Percentiles rank a stretch among this genome's conserved stretches.
Evolutionary conservation across 2,329 filamentous ascomycete species (phyloP).

Genomic region (Emmonsiellopsis sp.): DNA sequence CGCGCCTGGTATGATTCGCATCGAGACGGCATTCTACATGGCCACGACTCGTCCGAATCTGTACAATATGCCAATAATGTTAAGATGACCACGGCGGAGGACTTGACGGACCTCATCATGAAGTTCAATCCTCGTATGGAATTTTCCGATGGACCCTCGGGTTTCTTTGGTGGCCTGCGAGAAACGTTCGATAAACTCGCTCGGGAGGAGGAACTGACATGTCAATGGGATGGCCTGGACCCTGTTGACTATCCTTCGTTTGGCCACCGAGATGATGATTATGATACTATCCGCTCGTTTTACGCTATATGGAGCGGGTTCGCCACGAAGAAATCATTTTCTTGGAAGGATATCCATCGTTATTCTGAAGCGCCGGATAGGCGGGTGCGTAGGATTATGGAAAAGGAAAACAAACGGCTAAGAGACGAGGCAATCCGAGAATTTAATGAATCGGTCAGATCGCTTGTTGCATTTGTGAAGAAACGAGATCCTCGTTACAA

Average conservation of each 20-base stretch:
- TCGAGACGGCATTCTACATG: constrained; percentile 69
- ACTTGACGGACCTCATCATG: constrained; percentile 68
- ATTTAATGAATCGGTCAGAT: constrained; percentile 86
- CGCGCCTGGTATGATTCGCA: constrained; percentile 97
- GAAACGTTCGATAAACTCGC: constrained; percentile 73
- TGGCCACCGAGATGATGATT: constrained; percentile 63
- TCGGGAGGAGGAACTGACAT: constrained; percentile 67
- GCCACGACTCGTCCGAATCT: constrained; percentile 39
- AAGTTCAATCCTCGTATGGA: constrained; percentile 70
- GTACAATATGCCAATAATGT: constrained; percentile 58
- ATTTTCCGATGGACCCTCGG: constrained; percentile 67
- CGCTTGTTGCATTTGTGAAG: constrained; percentile 76
- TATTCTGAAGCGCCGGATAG: constrained; percentile 82
- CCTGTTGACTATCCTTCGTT: constrained; percentile 68
- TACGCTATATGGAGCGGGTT: constrained; percentile 76
- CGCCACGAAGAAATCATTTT: constrained; percentile 72
- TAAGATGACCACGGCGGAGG: constrained; percentile 67
- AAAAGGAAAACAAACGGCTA: constrained; percentile 83
- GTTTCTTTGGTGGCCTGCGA: constrained; percentile 74
- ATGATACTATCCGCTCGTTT: constrained; percentile 66
- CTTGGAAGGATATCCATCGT: constrained; percentile 81
- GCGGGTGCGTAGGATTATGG: constrained; percentile 71
- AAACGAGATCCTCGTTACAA: constrained; percentile 85
- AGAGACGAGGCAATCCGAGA: constrained; percentile 75
- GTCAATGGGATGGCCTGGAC: constrained; percentile 55